Evolutionary conservation across 371 early-diverging fungal species (phyloP).

Genomic region (Parasitella parasitica): DNA sequence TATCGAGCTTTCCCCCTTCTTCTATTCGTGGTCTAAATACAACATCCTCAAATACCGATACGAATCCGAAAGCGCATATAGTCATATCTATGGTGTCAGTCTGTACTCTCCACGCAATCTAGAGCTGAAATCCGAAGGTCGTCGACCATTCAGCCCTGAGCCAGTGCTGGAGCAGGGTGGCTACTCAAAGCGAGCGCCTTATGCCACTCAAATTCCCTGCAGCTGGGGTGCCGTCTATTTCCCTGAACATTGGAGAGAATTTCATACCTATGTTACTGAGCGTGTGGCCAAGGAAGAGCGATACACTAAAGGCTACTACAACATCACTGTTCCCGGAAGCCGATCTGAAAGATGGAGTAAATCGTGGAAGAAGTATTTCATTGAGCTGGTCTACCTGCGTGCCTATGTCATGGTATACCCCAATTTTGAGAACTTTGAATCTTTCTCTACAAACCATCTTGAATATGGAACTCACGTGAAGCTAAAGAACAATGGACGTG

Average conservation of each 20-base stretch:
- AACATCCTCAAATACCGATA: slow-evolving; percentile 62
- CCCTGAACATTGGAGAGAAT: slow-evolving; percentile 69
- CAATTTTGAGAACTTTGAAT: slow-evolving; percentile 58
- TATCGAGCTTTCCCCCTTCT: slow-evolving; percentile 66
- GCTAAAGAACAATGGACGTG: slow-evolving; percentile 31
- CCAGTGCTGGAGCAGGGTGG: slow-evolving; percentile 5
- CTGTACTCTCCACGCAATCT: slow-evolving; percentile 61
- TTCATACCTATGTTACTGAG: slow-evolving; percentile 54
- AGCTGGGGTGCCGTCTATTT: slow-evolving; percentile 73
- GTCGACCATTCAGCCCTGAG: slow-evolving; percentile 41
- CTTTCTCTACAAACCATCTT: slow-evolving; percentile 67
- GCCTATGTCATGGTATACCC: slow-evolving; percentile 69
- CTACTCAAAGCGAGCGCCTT: slow-evolving; percentile 47
- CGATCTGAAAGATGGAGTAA: slow-evolving; percentile 63
- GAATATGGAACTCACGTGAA: slow-evolving; percentile 64
- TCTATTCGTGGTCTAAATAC: slow-evolving; percentile 63
- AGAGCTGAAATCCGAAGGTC: slow-evolving; percentile 52
- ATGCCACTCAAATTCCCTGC: slow-evolving; percentile 60
- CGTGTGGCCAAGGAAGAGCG: slow-evolving; percentile 30
- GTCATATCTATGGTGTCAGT: slow-evolving; percentile 59
- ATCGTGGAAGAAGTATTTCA: slow-evolving; percentile 69
- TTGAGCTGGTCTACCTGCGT: slow-evolving; percentile 62
- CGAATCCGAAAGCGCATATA: slow-evolving; percentile 26
- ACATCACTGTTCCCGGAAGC: slow-evolving; percentile 49
- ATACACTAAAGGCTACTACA: slow-evolving; percentile 26